These are phyloP conservation scores for Arthrobotrys conoides DNA, from an alignment of 2,329 filamentous ascomycete genomes.

Conservation along the genomic window DNA sequence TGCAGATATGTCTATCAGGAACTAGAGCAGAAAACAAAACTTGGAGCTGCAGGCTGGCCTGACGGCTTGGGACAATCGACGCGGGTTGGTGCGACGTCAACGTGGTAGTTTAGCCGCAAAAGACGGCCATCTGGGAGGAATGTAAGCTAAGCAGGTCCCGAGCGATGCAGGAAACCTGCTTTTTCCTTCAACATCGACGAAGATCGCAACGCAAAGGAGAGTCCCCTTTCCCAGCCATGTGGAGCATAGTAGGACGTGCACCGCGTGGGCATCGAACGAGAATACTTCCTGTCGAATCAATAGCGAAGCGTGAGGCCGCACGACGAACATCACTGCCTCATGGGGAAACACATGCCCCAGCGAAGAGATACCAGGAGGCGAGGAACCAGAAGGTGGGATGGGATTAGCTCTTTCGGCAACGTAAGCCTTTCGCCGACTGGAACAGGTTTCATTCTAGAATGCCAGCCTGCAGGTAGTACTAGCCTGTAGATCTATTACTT, in stretches of 20 bases:
- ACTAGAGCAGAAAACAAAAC: conserved; percentile 17
- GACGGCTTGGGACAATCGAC: conserved; percentile 29
- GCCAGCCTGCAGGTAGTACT: conserved; percentile 39
- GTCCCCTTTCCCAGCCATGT: conserved; percentile 39
- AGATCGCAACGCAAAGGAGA: conserved; percentile 41
- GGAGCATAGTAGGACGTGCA: conserved; percentile 30
- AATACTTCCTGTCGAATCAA: conserved; percentile 47
- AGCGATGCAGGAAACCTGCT: conserved; percentile 34
- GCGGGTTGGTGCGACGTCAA: conserved; percentile 45
- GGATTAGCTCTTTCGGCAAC: conserved; percentile 42
- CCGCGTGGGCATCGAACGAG: conserved; percentile 8
- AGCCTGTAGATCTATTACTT: conserved; percentile 30
- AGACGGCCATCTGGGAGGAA: conserved; percentile 16
- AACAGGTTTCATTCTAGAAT: conserved; percentile 53
- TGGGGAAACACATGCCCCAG: conserved; percentile 30
- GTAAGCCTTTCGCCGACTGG: conserved; percentile 48
- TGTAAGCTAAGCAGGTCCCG: conserved; percentile 18
- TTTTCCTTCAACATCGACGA: conserved; percentile 16
- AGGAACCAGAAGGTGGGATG: conserved; percentile 30
- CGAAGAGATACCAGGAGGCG: conserved; percentile 32
- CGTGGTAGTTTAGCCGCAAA: conserved; percentile 54
- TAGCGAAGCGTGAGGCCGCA: conserved; percentile 43
- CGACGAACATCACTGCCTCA: conserved; percentile 44
- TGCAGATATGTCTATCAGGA: conserved; percentile 19
- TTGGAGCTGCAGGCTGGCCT: conserved; percentile 44